Percentiles rank a stretch among this genome's conserved stretches.
These are phyloP conservation scores for Brassica cretica DNA, from an alignment of 345 rosid species.

Conservation along the genomic window DNA sequence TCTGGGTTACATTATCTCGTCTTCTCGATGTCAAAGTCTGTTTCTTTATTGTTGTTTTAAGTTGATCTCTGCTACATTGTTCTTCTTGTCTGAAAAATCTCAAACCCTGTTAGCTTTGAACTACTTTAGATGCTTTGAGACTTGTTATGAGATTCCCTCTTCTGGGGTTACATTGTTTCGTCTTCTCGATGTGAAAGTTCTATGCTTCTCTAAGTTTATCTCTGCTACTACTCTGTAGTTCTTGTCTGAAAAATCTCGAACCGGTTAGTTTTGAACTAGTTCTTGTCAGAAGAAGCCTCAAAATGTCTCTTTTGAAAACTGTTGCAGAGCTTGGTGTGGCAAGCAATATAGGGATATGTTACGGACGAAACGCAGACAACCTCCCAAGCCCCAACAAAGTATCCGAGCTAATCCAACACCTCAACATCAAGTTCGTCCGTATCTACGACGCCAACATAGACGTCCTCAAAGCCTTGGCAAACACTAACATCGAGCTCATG, in stretches of 20 bases:
- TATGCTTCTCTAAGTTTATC: neutral
- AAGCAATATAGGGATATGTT: conserved; percentile 86
- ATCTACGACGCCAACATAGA: conserved; percentile 90
- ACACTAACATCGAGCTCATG: conserved; percentile 86
- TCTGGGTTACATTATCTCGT: no score
- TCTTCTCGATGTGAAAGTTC: neutral
- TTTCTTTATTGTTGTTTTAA: no score
- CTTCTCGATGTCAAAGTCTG: no score
- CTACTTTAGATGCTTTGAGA: neutral
- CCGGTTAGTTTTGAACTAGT: neutral
- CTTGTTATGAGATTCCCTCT: no score
- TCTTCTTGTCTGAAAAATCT: no score
- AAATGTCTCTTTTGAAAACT: neutral
- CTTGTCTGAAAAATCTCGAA: no score
- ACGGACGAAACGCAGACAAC: conserved; percentile 96
- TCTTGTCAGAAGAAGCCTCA: neutral
- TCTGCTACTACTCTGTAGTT: no score
- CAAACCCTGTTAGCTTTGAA: neutral
- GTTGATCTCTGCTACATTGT: no score
- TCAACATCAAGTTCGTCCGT: conserved; percentile 69
- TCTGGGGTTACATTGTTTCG: no score
- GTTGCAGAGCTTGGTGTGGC: conserved; percentile 55
- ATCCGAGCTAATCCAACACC: conserved; percentile 59
- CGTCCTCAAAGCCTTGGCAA: conserved; percentile 89
- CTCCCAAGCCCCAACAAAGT: conserved; percentile 85